phyloP scores from a whole-genome alignment of 371 early-diverging fungal genomes.

The Syncephalis fuscata region DNA sequence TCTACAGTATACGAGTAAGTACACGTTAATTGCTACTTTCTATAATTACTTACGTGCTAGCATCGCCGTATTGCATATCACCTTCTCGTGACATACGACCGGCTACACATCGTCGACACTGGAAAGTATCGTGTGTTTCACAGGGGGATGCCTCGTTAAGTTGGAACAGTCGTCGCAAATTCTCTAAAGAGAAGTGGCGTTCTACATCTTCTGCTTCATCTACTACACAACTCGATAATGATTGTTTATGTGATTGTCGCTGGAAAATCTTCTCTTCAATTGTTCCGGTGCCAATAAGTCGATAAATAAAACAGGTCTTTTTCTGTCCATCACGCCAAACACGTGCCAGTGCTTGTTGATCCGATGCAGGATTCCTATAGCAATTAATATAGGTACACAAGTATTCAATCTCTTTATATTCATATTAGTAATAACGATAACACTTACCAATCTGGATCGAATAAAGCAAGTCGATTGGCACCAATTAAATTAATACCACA shows the following conservation, averaged over 20 bases:
- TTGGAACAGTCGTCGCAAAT: slow-evolving; percentile 76
- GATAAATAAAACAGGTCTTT: slow-evolving; percentile 86
- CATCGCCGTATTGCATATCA: slow-evolving; percentile 8
- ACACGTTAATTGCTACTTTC: no score
- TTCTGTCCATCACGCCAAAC: slow-evolving; percentile 97
- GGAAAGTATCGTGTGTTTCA: slow-evolving; percentile 94
- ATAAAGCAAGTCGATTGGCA: slow-evolving; percentile 87
- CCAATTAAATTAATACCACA: slow-evolving; percentile 96
- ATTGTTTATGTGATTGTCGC: slow-evolving; percentile 77
- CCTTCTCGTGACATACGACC: slow-evolving; percentile 61
- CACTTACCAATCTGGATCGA: slow-evolving; percentile 63
- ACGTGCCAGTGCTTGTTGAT: slow-evolving; percentile 80
- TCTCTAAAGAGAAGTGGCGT: slow-evolving; percentile 81
- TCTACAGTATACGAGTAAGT: slow-evolving; percentile 54
- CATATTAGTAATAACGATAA: not conserved
- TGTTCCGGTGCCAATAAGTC: slow-evolving; percentile 88
- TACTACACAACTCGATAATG: slow-evolving; percentile 83
- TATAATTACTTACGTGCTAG: slow-evolving; percentile 33
- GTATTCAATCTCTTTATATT: not conserved
- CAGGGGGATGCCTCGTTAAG: slow-evolving; percentile 56
- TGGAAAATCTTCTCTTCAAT: slow-evolving; percentile 98
- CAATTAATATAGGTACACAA: not conserved
- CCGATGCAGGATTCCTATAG: slow-evolving; percentile 16
- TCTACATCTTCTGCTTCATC: slow-evolving; percentile 83
- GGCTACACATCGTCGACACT: slow-evolving; percentile 72